These are phyloP conservation scores for Rhizomucor pusillus DNA, from an alignment of 371 early-diverging fungal species.

Conservation along the genomic window DNA sequence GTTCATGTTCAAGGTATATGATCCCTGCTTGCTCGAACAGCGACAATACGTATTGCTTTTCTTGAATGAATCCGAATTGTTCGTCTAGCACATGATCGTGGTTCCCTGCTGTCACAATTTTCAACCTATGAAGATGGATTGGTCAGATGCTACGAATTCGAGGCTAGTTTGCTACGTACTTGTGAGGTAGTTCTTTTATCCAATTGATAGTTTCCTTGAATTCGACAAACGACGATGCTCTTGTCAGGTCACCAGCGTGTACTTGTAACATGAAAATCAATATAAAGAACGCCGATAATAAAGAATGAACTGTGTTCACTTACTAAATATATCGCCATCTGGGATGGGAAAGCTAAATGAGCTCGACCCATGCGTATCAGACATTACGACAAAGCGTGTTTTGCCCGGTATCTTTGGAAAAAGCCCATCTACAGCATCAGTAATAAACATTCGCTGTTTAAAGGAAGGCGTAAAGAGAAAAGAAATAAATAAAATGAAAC, in stretches of 20 bases:
- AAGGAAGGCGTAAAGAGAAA: neutral
- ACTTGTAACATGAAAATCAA: conserved; percentile 14
- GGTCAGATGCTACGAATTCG: conserved; percentile 4
- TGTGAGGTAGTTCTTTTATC: conserved; percentile 33
- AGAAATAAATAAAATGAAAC: no score
- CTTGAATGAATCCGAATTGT: conserved; percentile 11
- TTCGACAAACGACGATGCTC: conserved; percentile 19
- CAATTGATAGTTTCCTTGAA: conserved; percentile 24
- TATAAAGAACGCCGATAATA: neutral
- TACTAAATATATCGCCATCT: conserved; percentile 43
- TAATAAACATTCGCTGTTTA: conserved; percentile 5
- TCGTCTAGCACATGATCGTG: conserved; percentile 46
- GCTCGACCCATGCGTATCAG: conserved; percentile 38
- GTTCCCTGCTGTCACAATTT: conserved; percentile 55
- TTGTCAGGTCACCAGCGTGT: conserved; percentile 46
- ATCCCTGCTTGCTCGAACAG: conserved; percentile 28
- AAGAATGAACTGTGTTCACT: neutral
- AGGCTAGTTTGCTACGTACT: conserved; percentile 11
- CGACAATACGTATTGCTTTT: conserved; percentile 20
- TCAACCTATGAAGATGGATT: conserved; percentile 23
- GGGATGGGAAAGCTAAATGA: conserved; percentile 32
- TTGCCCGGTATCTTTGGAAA: conserved; percentile 8
- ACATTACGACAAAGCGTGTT: conserved; percentile 42
- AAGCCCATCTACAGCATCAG: conserved; percentile 3
- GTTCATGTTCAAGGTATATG: conserved; percentile 48